These are phyloP conservation scores for Lachancea lanzarotensis DNA, from an alignment of 805 yeast genomes.

Conservation along the genomic window DNA sequence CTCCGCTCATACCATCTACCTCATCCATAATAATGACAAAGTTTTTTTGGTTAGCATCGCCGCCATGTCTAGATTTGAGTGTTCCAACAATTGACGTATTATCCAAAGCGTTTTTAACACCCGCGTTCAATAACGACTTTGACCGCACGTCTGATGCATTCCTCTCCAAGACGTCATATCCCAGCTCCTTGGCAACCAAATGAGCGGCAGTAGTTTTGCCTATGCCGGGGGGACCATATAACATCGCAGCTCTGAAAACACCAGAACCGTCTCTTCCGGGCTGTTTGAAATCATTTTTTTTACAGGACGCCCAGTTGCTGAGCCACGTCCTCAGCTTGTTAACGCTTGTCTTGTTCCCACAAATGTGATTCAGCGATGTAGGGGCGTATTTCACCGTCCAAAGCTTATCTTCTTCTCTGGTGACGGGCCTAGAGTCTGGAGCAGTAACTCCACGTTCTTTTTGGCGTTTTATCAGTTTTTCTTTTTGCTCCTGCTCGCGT, in stretches of 20 bases:
- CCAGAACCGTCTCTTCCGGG: conserved; percentile 63
- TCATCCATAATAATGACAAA: conserved; percentile 95
- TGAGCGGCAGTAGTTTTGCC: conserved; percentile 84
- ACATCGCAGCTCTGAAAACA: conserved; percentile 70
- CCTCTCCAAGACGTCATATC: conserved; percentile 68
- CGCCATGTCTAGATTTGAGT: conserved; percentile 37
- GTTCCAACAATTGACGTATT: conserved; percentile 82
- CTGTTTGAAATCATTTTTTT: conserved; percentile 48
- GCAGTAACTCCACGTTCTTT: conserved; percentile 20
- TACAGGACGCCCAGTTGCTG: conserved; percentile 58
- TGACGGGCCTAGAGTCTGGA: conserved; percentile 15
- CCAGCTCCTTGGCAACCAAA: conserved; percentile 58
- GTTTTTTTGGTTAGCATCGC: conserved; percentile 41
- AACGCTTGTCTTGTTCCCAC: conserved; percentile 84
- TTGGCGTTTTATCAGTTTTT: conserved; percentile 24
- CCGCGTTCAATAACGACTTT: conserved; percentile 63
- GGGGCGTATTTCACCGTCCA: conserved; percentile 98
- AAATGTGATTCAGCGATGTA: conserved; percentile 59
- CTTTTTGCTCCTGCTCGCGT: conserved; percentile 45
- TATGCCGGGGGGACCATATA: conserved; percentile 84
- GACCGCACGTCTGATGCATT: conserved; percentile 90
- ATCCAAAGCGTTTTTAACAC: conserved; percentile 62
- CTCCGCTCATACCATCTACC: conserved; percentile 99
- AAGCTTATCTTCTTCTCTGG: conserved; percentile 47
- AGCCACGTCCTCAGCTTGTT: conserved; percentile 68